Conservation (phyloP, 2,329 filamentous ascomycete genomes). For the Pseudocercospora ulei region DNA sequence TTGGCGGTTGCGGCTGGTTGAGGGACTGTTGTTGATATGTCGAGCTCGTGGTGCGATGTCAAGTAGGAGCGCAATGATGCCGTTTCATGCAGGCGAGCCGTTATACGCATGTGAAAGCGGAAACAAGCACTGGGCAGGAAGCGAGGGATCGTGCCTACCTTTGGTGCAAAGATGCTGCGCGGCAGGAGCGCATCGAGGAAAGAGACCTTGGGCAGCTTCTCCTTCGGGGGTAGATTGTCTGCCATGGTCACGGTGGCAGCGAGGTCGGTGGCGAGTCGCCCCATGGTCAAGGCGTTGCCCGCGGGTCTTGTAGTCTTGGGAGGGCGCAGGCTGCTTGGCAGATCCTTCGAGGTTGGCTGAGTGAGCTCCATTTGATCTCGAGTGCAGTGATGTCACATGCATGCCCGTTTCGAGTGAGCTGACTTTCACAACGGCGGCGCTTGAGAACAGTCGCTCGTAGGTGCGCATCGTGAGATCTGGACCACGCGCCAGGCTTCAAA, state of each 20-base stretch:
- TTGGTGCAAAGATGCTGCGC: constrained; percentile 10
- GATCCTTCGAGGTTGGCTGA: constrained; percentile 2
- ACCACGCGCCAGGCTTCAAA: too few relatives aligned
- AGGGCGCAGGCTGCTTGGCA: neutral
- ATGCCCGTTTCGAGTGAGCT: too few relatives aligned
- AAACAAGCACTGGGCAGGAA: constrained; percentile 1
- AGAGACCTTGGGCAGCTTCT: constrained; percentile 27
- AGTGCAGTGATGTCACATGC: too few relatives aligned
- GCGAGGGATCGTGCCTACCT: constrained; percentile 7
- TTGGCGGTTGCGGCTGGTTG: neutral
- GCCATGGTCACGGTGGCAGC: constrained; percentile 26
- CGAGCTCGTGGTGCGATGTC: too few relatives aligned
- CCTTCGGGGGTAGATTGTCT: constrained; percentile 25
- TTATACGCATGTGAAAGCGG: constrained; percentile 2
- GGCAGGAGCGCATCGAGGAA: constrained; percentile 31
- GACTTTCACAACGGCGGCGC: too few relatives aligned
- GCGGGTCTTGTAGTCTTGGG: neutral
- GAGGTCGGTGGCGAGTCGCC: constrained; percentile 28
- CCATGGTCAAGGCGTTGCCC: constrained; percentile 19
- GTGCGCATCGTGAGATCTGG: too few relatives aligned
- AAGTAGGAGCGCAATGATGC: too few relatives aligned
- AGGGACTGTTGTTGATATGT: too few relatives aligned
- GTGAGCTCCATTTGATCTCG: neutral
- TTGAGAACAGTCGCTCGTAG: too few relatives aligned
- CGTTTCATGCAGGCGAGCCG: too few relatives aligned